Conservation (phyloP, 163 green algal genomes). For the Prototheca cutis region DNA sequence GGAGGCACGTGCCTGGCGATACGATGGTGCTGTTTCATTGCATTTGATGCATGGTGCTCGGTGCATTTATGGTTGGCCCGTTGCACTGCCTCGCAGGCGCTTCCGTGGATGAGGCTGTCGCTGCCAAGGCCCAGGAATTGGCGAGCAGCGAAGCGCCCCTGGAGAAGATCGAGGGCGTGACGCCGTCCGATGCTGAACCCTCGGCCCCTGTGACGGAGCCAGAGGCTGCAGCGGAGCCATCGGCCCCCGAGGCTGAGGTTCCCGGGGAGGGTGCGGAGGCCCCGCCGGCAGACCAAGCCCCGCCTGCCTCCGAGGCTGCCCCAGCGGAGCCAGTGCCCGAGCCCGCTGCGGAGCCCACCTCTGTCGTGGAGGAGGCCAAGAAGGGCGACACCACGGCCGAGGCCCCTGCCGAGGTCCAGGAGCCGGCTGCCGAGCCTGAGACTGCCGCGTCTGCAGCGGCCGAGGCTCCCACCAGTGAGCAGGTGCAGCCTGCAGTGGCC, state of each 20-base stretch:
- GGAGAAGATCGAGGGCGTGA: background rate
- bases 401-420: background rate
- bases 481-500: background rate
- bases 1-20: too few relatives aligned
- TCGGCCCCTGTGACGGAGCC: background rate
- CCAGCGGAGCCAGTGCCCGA: background rate
- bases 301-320: background rate
- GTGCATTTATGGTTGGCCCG: too few relatives aligned
- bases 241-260: too few relatives aligned
- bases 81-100: slow-evolving; percentile 1
- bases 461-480: background rate
- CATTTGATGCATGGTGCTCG: too few relatives aligned
- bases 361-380: background rate
- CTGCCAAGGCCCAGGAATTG: background rate
- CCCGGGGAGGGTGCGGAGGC: too few relatives aligned
- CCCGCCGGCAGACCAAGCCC: too few relatives aligned
- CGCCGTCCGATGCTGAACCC: background rate
- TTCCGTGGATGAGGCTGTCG: background rate
- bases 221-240: background rate
- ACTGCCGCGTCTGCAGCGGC: background rate
- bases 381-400: background rate
- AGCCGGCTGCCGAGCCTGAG: background rate
- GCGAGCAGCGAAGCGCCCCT: background rate
- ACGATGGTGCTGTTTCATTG: too few relatives aligned
- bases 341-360: background rate